A percentile compares a stretch with the other conserved stretches of the same genome.
Conservation (phyloP, 2,329 filamentous ascomycete genomes). For the Phaeoacremonium minimum region DNA sequence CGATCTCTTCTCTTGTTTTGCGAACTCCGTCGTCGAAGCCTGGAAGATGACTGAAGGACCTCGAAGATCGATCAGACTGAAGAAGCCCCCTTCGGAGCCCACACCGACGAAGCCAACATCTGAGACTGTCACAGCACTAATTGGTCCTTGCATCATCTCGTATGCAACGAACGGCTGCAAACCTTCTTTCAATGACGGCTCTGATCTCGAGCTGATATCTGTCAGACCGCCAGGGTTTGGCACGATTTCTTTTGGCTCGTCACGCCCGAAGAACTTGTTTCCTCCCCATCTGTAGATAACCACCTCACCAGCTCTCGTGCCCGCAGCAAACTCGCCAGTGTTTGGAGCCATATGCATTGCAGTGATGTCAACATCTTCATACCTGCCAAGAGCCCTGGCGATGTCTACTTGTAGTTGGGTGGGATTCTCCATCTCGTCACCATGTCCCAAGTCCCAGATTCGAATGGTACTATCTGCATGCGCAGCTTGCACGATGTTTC, state of each 20-base stretch:
- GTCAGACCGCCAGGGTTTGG: slow-evolving; percentile 67
- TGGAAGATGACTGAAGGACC: slow-evolving; percentile 82
- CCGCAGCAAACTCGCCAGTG: slow-evolving; percentile 81
- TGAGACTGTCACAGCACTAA: slow-evolving; percentile 78
- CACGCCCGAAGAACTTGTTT: slow-evolving; percentile 68
- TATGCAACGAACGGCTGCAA: slow-evolving; percentile 72
- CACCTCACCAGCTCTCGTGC: slow-evolving; percentile 78
- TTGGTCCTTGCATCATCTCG: slow-evolving; percentile 76
- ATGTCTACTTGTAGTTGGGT: slow-evolving; percentile 81
- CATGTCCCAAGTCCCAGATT: slow-evolving; percentile 88
- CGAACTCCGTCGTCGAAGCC: slow-evolving; percentile 66
- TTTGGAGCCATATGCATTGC: slow-evolving; percentile 75
- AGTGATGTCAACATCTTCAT: slow-evolving; percentile 70
- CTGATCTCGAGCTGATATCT: slow-evolving; percentile 68
- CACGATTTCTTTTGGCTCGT: slow-evolving; percentile 45
- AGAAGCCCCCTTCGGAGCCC: slow-evolving; percentile 76
- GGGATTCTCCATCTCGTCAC: slow-evolving; percentile 88
- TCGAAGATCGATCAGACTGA: slow-evolving; percentile 82
- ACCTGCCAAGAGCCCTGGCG: slow-evolving; percentile 75
- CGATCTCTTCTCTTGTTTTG: slow-evolving; percentile 69
- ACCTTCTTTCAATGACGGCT: slow-evolving; percentile 65
- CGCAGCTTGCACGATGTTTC: slow-evolving; percentile 80
- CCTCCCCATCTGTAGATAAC: slow-evolving; percentile 83
- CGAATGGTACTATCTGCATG: slow-evolving; percentile 91
- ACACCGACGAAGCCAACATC: slow-evolving; percentile 89